Conservation (phyloP, 768 basidiomycete genomes). For the Auricularia cornea region DNA sequence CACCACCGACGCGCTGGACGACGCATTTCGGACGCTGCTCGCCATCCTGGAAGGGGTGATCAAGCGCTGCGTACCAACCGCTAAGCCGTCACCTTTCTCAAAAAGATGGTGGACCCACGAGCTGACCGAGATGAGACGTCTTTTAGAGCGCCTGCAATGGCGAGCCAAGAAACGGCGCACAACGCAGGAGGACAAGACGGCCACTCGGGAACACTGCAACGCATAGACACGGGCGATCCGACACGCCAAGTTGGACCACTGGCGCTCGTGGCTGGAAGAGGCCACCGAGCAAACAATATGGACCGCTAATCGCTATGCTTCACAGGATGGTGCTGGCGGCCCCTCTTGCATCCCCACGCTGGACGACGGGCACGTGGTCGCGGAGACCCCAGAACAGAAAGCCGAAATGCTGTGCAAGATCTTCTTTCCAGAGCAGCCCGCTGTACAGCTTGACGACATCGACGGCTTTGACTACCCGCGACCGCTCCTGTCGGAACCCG, state of each 20-base stretch:
- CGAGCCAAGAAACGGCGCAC: neutral
- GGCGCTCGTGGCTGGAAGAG: neutral
- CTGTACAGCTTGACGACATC: conserved; percentile 1
- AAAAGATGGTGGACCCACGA: neutral
- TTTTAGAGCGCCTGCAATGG: neutral
- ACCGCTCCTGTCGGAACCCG: neutral
- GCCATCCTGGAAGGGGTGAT: neutral
- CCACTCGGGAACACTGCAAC: neutral
- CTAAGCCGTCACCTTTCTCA: neutral
- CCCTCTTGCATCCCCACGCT: neutral
- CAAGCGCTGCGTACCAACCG: neutral
- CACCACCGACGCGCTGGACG: neutral
- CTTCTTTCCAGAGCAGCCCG: neutral
- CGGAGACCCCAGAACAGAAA: neutral
- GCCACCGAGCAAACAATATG: neutral
- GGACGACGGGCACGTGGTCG: neutral
- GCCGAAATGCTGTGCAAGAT: neutral
- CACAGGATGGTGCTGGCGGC: neutral
- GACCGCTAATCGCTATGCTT: neutral
- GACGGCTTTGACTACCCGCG: neutral
- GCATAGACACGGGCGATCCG: neutral
- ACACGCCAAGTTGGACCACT: neutral
- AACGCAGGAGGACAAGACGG: neutral
- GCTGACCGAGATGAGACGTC: neutral
- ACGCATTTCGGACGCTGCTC: neutral